These are phyloP conservation scores for Aspergillus caelatus DNA, from an alignment of 2,329 filamentous ascomycete species.

Conservation along the genomic window DNA sequence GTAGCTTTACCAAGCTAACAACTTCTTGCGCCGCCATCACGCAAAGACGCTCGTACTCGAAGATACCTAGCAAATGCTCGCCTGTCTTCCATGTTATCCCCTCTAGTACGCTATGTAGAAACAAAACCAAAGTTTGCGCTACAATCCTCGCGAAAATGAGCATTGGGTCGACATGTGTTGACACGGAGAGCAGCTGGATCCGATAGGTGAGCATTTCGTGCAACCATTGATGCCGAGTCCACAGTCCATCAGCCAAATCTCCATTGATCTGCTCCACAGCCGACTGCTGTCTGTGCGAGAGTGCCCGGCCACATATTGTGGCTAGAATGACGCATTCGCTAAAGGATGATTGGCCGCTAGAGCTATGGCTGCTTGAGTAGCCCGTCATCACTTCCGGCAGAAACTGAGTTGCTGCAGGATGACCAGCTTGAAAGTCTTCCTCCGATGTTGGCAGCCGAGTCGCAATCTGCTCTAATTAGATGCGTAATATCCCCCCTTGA, in stretches of 20 bases:
- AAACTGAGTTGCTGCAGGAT: constrained; percentile 30
- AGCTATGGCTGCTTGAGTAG: constrained; percentile 8
- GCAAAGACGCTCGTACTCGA: constrained; percentile 23
- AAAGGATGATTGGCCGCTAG: constrained; percentile 28
- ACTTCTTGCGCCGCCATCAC: constrained; percentile 24
- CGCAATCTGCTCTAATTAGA: constrained; percentile 26
- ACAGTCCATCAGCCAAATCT: constrained; percentile 16
- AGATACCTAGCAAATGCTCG: constrained; percentile 20
- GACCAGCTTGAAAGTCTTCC: constrained; percentile 38
- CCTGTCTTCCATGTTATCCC: constrained; percentile 24
- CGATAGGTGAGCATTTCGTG: constrained; percentile 20
- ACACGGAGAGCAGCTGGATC: constrained; percentile 18
- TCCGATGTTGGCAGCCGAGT: constrained; percentile 42
- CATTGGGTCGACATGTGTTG: constrained; percentile 21
- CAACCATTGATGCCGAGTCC: constrained; percentile 22
- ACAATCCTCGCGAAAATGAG: constrained; percentile 22
- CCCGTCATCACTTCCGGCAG: constrained; percentile 34
- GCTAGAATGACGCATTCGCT: constrained; percentile 38
- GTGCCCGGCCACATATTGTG: constrained; percentile 26
- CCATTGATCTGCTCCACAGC: constrained; percentile 19
- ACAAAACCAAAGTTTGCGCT: constrained; percentile 22
- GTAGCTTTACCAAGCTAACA: constrained; percentile 20
- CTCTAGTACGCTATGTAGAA: constrained; percentile 23
- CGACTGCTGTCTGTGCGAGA: constrained; percentile 20
- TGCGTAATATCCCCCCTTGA: background rate